These are phyloP conservation scores for Saitozyma sp. DNA, from an alignment of 768 basidiomycete genomes.

Conservation along the genomic window DNA sequence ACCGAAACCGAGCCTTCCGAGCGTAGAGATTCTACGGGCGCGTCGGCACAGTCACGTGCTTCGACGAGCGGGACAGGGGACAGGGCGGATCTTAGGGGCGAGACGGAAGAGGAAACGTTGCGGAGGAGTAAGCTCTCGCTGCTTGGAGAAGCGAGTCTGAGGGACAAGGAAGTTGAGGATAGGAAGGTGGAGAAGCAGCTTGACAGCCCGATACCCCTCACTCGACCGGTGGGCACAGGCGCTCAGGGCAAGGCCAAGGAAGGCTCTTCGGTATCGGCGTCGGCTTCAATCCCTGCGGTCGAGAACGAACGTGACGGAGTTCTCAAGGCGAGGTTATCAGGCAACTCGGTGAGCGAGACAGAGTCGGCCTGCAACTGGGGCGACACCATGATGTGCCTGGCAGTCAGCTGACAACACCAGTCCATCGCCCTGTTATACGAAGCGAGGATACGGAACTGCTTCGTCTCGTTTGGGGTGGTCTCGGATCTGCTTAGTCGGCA, in stretches of 20 bases:
- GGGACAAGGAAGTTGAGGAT: slow-evolving; percentile 11
- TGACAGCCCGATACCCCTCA: slow-evolving; percentile 20
- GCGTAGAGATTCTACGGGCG: background rate
- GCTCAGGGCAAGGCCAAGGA: background rate
- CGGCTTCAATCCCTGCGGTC: background rate
- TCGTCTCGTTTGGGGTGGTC: slow-evolving; percentile 86
- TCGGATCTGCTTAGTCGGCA: slow-evolving; percentile 81
- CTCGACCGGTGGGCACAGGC: background rate
- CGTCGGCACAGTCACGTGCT: background rate
- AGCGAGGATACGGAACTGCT: slow-evolving; percentile 81
- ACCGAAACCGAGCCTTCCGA: background rate
- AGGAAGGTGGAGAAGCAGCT: slow-evolving; percentile 18
- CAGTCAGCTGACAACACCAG: slow-evolving; percentile 54
- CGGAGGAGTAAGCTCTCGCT: background rate
- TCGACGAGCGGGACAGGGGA: background rate
- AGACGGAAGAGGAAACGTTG: background rate
- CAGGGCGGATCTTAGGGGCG: background rate
- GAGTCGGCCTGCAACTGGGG: background rate
- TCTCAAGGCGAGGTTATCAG: slow-evolving; percentile 84
- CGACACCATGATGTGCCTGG: slow-evolving; percentile 1
- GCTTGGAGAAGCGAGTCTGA: slow-evolving; percentile 9
- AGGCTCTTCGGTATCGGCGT: background rate
- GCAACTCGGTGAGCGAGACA: slow-evolving; percentile 69
- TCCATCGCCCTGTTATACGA: slow-evolving; percentile 92
- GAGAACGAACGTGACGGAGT: slow-evolving; percentile 61